Base-by-base conservation (phyloP, 2,329 filamentous ascomycete genomes). In the Cytospora piceicola region DNA sequence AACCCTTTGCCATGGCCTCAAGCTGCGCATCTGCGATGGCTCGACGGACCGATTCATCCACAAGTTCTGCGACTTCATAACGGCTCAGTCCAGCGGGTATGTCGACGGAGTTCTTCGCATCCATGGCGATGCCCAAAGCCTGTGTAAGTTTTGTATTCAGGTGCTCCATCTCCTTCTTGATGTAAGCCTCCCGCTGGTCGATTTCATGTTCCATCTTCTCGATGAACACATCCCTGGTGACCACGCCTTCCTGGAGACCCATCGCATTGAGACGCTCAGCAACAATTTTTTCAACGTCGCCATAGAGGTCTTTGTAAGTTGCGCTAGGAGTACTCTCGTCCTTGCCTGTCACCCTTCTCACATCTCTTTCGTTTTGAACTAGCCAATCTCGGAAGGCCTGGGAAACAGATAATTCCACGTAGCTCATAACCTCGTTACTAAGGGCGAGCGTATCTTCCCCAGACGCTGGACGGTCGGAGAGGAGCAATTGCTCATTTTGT, bases 341-440 rank as follows among this genome's bases (percentile, higher is more conserved):
- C 12, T 20, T 27, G 1, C 59, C 63, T 22, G 27, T 58, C 24
- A 54, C 59, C 32, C 61, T 64, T 4, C 54, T 61, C 24, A 67
- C 57, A 7, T 56, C 66, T 27, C 76, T 74, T 17, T 82, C 73
- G 72, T 88, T 88, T 22, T 79, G 79, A 51, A 75, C 76, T 32
- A 86, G 72, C 82, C 85, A 89, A 0, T 77, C 75, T 24, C 82
- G 77, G 85, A 85, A 88, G 4, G 78, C 75, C 46, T 65, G 76
- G 0, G 76, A 75, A 51, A 79, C 70, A 34, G 76, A 76, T 7
- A 69, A 66, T 57, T 77, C 71, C 39, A 67, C 63, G 27, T 58
- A 57, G 24, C 52, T 27, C 39, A 36, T 60, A 29, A 67, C 54
- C 32, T 57, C 39, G 27, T 53, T 29, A 29, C 54, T 59, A 22